Conservation (phyloP, 2,329 filamentous ascomycete genomes). For the Talaromyces amestolkiae region DNA sequence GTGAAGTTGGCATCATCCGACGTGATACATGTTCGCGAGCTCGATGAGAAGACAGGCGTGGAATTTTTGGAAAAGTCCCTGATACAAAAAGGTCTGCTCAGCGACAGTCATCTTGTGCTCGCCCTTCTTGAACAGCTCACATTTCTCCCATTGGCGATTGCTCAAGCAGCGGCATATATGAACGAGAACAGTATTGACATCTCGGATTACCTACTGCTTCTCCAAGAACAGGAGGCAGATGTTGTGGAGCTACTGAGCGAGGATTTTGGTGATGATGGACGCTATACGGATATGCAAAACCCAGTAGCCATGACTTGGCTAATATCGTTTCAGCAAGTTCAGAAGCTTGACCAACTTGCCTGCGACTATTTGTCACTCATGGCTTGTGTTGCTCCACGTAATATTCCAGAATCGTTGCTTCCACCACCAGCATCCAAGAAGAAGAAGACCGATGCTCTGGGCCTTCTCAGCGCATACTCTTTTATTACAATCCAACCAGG, state of each 20-base stretch:
- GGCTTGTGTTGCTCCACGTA: constrained; percentile 29
- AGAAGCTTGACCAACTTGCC: constrained; percentile 29
- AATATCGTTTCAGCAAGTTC: constrained; percentile 39
- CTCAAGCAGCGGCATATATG: constrained; percentile 24
- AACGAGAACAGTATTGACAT: constrained; percentile 21
- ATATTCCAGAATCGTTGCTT: constrained; percentile 34
- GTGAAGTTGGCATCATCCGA: constrained; percentile 20
- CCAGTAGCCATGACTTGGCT: constrained; percentile 40
- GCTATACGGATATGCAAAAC: constrained; percentile 31
- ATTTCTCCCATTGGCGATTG: constrained; percentile 25
- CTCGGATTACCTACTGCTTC: constrained; percentile 21
- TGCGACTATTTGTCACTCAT: constrained; percentile 35
- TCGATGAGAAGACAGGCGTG: constrained; percentile 18
- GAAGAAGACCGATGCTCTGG: constrained; percentile 30
- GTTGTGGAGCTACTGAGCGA: constrained; percentile 34
- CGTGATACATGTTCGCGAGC: constrained; percentile 19
- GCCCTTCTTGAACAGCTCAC: constrained; percentile 12
- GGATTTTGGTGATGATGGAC: constrained; percentile 33
- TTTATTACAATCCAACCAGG: constrained; percentile 26
- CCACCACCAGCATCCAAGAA: constrained; percentile 20
- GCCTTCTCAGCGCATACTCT: constrained; percentile 33
- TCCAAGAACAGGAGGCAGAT: constrained; percentile 26
- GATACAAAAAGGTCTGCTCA: not conserved
- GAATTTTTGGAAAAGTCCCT: constrained; percentile 12
- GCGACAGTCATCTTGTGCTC: not conserved